A percentile compares a stretch with the other conserved stretches of the same genome.
These are phyloP conservation scores for Cylindrodendrum hubeiense DNA, from an alignment of 2,329 filamentous ascomycete species.

Conservation along the genomic window DNA sequence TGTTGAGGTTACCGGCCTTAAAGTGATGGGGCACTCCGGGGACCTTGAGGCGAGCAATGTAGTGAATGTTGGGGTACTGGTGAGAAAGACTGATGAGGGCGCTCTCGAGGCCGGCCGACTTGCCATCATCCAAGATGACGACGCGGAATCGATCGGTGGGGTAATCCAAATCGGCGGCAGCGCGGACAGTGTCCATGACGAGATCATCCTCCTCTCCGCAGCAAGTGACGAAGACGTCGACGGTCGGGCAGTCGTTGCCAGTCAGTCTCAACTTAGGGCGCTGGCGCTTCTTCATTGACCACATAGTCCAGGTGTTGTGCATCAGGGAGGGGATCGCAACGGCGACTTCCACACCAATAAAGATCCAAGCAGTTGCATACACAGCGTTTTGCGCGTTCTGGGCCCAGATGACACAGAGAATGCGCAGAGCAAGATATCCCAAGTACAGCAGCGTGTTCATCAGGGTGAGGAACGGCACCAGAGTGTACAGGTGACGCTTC, in stretches of 20 bases:
- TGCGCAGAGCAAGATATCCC: conserved; percentile 63
- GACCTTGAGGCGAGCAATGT: conserved; percentile 64
- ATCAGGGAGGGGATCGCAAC: conserved; percentile 66
- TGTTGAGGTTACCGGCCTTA: conserved; percentile 75
- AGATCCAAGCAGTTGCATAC: conserved; percentile 67
- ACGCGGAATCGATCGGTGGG: conserved; percentile 65
- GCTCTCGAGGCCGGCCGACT: conserved; percentile 56
- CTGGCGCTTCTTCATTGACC: conserved; percentile 65
- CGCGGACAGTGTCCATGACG: conserved; percentile 68
- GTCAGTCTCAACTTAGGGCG: conserved; percentile 66
- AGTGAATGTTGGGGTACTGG: conserved; percentile 63
- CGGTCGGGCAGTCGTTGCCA: conserved; percentile 62
- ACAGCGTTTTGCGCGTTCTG: conserved; percentile 55
- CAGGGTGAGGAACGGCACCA: conserved; percentile 55
- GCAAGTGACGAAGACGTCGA: conserved; percentile 69
- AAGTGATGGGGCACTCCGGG: conserved; percentile 66
- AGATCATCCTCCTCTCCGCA: conserved; percentile 69
- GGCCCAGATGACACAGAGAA: conserved; percentile 65
- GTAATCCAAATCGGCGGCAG: conserved; percentile 67
- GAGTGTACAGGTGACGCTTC: conserved; percentile 54
- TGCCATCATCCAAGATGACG: conserved; percentile 67
- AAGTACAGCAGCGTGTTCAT: conserved; percentile 58
- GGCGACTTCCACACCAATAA: conserved; percentile 67
- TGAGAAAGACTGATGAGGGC: conserved; percentile 53
- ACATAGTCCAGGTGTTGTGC: conserved; percentile 70